A percentile compares a stretch with the other conserved stretches of the same genome.
These are phyloP conservation scores for Xylaria palmicola DNA, from an alignment of 495 filamentous ascomycete genomes.

Conservation along the genomic window DNA sequence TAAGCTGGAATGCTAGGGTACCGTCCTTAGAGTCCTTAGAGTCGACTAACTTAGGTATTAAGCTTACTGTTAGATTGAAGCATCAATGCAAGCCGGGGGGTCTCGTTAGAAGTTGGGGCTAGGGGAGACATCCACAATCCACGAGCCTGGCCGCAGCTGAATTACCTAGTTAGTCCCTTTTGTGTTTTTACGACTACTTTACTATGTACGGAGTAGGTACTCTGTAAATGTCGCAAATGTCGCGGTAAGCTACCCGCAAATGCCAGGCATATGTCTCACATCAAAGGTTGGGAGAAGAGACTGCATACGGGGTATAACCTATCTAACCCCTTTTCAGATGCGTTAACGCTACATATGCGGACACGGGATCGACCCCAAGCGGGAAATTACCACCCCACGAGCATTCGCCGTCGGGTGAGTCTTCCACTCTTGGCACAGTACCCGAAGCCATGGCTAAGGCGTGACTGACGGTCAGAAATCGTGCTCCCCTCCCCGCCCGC, in stretches of 20 bases:
- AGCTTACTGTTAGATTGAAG: background rate
- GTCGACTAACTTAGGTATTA: background rate
- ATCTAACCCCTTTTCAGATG: too few species aligned
- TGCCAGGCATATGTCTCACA: too few species aligned
- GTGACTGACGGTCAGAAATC: background rate
- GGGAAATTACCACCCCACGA: background rate
- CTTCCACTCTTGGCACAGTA: background rate
- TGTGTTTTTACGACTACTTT: too few species aligned
- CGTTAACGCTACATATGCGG: too few species aligned
- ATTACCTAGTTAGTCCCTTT: background rate
- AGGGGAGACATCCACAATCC: background rate
- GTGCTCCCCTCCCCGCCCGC: background rate
- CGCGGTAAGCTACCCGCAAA: too few species aligned
- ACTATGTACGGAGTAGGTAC: too few species aligned
- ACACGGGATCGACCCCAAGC: too few species aligned
- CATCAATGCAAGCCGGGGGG: background rate
- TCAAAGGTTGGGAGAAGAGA: too few species aligned
- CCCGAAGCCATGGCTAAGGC: background rate
- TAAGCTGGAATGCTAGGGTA: background rate
- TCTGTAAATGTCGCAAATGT: too few species aligned
- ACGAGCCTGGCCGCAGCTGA: background rate
- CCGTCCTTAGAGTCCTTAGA: background rate
- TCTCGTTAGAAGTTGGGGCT: background rate
- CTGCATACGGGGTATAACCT: too few species aligned
- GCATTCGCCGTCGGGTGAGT: background rate